Base-by-base conservation (phyloP, 1,284 basidiomycete species). In the Heliocybe sulcata region DNA sequence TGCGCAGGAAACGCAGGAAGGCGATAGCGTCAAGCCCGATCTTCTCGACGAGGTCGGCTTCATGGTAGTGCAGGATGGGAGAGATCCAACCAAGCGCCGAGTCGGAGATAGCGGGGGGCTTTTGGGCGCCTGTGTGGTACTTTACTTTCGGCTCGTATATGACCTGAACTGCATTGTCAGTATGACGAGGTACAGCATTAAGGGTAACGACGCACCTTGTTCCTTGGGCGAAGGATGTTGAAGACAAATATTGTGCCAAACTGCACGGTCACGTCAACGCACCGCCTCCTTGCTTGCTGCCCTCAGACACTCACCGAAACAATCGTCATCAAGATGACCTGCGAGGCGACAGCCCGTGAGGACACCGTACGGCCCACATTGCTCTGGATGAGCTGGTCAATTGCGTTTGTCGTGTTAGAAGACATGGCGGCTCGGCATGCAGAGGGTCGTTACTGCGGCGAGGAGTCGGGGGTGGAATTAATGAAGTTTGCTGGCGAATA, bases 11-110 rank as follows among this genome's bases (percentile, higher is more conserved):
- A 22, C 95, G 88, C 19, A 99, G 82, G 70, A 92, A 99, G 12
- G 90, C 82, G 52, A 94, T 88, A 0, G 95, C 96, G 67, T 99
- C 97, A 20, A 98, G 82, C 16, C 92, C 96, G 64, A 98, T 81
- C 67, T 95, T 94, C 61, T 91, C 84, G 29, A 98, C 77, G 47
- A 98, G 82, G 61, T 94, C 87, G 26, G 87, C 83, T 69, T 99
- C 96, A 63, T 89, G 88, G 27, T 89, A 87, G 58, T 84, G 81
- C 52, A 94, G 65, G 20, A 98, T 80, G 1, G 96, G 95, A 22
- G 86, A 85, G 1, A 98, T 74, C 96, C 95, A 96, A 54, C 90
- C 90, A 51, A 92, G 82, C 55, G 94, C 71, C 2, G 89, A 86
- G 67, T 90, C 85, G 55, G 87, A 87, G 66, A 94, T 88, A 42